Conservation (phyloP, 2,329 filamentous ascomycete genomes). For the Chaetomiaceae sp. region DNA sequence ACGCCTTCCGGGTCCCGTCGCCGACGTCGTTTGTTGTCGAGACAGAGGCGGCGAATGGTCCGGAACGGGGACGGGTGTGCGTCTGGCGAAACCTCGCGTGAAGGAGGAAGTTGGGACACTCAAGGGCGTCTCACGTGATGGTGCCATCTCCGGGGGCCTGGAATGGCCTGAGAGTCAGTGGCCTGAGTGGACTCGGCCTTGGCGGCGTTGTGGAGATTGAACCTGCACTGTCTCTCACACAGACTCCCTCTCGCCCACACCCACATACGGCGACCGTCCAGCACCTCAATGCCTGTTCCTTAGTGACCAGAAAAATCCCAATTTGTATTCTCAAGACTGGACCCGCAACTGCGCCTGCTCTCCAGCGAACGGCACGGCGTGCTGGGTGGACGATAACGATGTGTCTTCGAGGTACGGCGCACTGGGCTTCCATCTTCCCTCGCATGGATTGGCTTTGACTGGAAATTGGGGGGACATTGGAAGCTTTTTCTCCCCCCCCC, state of each 20-base stretch:
- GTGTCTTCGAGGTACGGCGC: constrained; percentile 19
- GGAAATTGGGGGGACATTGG: constrained; percentile 3
- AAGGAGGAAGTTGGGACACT: too few relatives aligned
- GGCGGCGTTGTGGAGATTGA: constrained; percentile 16
- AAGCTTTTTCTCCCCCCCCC: constrained; percentile 1
- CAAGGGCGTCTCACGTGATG: constrained; percentile 20
- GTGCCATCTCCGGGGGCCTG: constrained; percentile 13
- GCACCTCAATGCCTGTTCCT: constrained; percentile 7
- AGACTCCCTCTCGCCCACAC: constrained; percentile 9
- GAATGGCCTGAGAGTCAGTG: constrained; percentile 15
- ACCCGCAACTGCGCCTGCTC: neutral
- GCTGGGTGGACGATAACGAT: constrained; percentile 15
- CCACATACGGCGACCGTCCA: neutral
- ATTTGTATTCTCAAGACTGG: constrained; percentile 1
- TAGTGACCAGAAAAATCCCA: neutral
- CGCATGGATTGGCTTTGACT: neutral
- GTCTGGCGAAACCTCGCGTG: too few relatives aligned
- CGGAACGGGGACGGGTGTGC: too few relatives aligned
- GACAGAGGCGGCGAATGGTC: too few relatives aligned
- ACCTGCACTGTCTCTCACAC: constrained; percentile 13
- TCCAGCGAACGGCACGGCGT: neutral
- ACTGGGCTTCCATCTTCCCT: too few relatives aligned
- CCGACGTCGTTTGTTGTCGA: too few relatives aligned
- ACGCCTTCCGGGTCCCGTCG: too few relatives aligned
- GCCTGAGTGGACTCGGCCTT: constrained; percentile 2